Evolutionary conservation across 2,329 filamentous ascomycete genomes (phyloP).

Genomic region (Colletotrichum nymphaeae): DNA sequence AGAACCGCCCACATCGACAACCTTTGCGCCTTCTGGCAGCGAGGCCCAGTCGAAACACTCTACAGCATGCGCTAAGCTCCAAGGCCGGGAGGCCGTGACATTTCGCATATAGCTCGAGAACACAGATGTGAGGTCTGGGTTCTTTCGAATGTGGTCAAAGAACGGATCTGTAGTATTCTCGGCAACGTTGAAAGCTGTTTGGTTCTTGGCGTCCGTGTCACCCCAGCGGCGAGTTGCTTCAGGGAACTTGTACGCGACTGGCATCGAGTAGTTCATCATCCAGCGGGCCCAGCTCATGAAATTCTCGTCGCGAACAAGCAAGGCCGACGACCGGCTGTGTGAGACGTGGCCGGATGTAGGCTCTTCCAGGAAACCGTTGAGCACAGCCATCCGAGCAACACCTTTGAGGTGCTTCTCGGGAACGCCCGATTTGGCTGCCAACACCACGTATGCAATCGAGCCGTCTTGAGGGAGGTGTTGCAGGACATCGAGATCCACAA

Average conservation of each 20-base stretch:
- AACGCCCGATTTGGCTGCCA: constrained; percentile 35
- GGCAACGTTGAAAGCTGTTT: constrained; percentile 46
- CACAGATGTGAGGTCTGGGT: constrained; percentile 37
- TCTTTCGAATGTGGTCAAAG: constrained; percentile 45
- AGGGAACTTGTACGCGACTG: constrained; percentile 39
- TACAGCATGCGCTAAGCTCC: constrained; percentile 44
- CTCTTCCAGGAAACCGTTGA: constrained; percentile 47
- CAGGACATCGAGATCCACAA: constrained; percentile 35
- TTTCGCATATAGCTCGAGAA: constrained; percentile 48
- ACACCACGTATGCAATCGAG: constrained; percentile 25
- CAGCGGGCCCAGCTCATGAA: constrained; percentile 46
- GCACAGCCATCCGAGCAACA: constrained; percentile 52
- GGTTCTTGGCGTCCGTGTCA: constrained; percentile 37
- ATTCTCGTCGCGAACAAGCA: constrained; percentile 40
- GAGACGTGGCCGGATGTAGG: constrained; percentile 41
- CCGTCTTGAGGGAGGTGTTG: constrained; percentile 28
- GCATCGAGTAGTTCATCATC: constrained; percentile 42
- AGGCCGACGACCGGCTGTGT: constrained; percentile 47
- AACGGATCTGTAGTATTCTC: constrained; percentile 41
- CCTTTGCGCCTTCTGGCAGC: constrained; percentile 17
- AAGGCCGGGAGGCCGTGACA: constrained; percentile 44
- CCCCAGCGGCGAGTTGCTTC: constrained; percentile 43
- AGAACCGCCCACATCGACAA: constrained; percentile 30
- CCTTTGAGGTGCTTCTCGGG: constrained; percentile 38
- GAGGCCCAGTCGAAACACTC: constrained; percentile 19